Evolutionary conservation across 768 basidiomycete genomes (phyloP), one percentile per base, ranked within the genome.

Genomic region (Trametes cubensis): DNA sequence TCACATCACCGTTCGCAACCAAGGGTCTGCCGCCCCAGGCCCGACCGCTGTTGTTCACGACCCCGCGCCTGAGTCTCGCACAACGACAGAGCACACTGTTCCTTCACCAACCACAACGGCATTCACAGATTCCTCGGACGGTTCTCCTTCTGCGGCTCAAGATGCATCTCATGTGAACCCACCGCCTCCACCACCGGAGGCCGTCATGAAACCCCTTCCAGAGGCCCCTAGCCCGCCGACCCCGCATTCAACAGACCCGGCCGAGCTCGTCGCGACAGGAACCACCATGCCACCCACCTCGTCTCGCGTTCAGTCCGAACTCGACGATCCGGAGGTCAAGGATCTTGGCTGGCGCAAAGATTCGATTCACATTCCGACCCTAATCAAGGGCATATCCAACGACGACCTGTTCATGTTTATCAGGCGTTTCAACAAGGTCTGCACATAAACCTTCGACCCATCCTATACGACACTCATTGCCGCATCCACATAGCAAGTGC

Each of bases 401-500:
- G 76, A 79, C 25, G 72, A 79, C 42, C 66, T 81, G 0, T 76
- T 74, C 62, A 72, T 73, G 34, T 68, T 80, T 26, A 66, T 79
- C 25, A 49, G 80, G 25, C 67, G 77, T 28, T 78, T 80, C 67
- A 76, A 80, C 69, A 79, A 79, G 71, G 79, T 76, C 20, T 41
- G 73, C 48, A n/a, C 8, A 23, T 20, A 17, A 21, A 10, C 2
- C 42, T 15, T 28, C 7, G 23, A 18, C 21, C n/a, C 41, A 17
- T 39, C 3, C n/a, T 20, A 0, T 6, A 13, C n/a, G 6, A n/a
- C 6, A 13, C 7, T 45, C 1, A 40, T 34, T 17, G 30, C 11
- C 11, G 30, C 17, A 5, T 1, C n/a, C 2, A 20, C 17, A 2
- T 54, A 78, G 77, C 77, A 78, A 73, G 68, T 79, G 15, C 76